phyloP scores from a whole-genome alignment of 768 basidiomycete species.

The Lyophyllum atratum region DNA sequence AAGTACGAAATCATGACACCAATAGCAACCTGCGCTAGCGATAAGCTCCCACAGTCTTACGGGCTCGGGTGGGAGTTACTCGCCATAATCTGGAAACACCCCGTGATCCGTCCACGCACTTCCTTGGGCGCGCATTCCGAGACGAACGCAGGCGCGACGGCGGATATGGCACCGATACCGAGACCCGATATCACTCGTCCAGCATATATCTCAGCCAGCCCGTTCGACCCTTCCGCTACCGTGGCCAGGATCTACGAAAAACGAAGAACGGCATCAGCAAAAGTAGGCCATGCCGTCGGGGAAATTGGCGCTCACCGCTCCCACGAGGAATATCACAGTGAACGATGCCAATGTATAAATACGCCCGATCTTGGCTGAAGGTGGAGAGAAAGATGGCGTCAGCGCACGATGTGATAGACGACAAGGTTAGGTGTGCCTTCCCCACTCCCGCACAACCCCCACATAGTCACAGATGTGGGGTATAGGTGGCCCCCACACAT shows the following conservation, averaged over 20 bases:
- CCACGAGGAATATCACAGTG: slow-evolving; percentile 64
- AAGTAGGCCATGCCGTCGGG: not conserved
- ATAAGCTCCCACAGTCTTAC: not conserved
- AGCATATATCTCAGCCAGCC: slow-evolving; percentile 72
- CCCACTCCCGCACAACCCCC: not conserved
- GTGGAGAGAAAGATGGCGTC: not conserved
- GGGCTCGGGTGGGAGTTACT: not conserved
- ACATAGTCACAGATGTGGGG: not conserved
- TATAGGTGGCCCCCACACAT: not conserved
- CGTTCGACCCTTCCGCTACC: slow-evolving; percentile 57
- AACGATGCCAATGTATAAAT: slow-evolving; percentile 61
- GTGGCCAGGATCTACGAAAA: slow-evolving; percentile 68
- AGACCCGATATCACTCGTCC: slow-evolving; percentile 81
- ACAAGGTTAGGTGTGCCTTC: not conserved
- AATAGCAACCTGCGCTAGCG: slow-evolving; percentile 51
- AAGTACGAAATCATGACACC: slow-evolving; percentile 90
- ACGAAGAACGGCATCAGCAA: not conserved
- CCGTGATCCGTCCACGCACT: slow-evolving; percentile 84
- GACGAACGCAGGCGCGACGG: slow-evolving; percentile 83
- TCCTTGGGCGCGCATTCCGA: slow-evolving; percentile 88
- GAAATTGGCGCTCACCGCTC: slow-evolving; percentile 53
- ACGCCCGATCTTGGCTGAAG: slow-evolving; percentile 66
- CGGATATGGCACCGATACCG: slow-evolving; percentile 81
- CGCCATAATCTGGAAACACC: slow-evolving; percentile 85
- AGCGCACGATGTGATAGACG: no score